Evolutionary conservation across 1,284 basidiomycete species (phyloP).

Genomic region (Entoloma clypeatum): DNA sequence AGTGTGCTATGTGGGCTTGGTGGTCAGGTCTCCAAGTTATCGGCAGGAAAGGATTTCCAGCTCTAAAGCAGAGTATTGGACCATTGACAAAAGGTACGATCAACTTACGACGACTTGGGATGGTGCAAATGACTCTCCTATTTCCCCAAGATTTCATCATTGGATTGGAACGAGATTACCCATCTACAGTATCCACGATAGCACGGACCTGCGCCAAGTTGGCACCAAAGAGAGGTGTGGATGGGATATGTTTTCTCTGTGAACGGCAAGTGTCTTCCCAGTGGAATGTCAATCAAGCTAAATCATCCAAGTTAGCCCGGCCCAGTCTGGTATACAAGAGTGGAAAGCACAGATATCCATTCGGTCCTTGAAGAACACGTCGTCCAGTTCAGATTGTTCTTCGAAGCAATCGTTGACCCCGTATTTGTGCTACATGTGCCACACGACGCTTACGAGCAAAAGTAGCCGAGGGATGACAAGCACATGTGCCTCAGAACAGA

Average conservation of each 20-base stretch:
- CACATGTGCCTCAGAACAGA: slow-evolving; percentile 8
- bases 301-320: slow-evolving; percentile 45
- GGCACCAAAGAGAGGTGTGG: slow-evolving; percentile 59
- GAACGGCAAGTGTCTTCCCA: slow-evolving; percentile 51
- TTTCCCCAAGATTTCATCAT: slow-evolving; percentile 69
- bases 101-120: neutral
- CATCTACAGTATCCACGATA: slow-evolving; percentile 87
- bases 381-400: slow-evolving; percentile 12
- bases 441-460: slow-evolving; percentile 65
- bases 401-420: slow-evolving; percentile 38
- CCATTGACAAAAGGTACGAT: slow-evolving; percentile 70
- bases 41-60: slow-evolving; percentile 46
- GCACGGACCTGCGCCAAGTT: slow-evolving; percentile 82
- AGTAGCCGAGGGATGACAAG: slow-evolving; percentile 42
- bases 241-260: slow-evolving; percentile 62
- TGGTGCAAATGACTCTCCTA: neutral
- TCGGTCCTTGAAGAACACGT: slow-evolving; percentile 44
- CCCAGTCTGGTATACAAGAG: slow-evolving; percentile 60
- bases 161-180: slow-evolving; percentile 78
- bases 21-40: slow-evolving; percentile 56
- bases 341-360: slow-evolving; percentile 78
- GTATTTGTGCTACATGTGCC: slow-evolving; percentile 70
- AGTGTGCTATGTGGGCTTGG: slow-evolving; percentile 76
- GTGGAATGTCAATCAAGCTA: neutral
- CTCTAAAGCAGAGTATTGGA: slow-evolving; percentile 60